Percentiles rank a stretch among this genome's conserved stretches.
Conservation (phyloP, 2,329 filamentous ascomycete species). For the Verticillium zaregamsianum region DNA sequence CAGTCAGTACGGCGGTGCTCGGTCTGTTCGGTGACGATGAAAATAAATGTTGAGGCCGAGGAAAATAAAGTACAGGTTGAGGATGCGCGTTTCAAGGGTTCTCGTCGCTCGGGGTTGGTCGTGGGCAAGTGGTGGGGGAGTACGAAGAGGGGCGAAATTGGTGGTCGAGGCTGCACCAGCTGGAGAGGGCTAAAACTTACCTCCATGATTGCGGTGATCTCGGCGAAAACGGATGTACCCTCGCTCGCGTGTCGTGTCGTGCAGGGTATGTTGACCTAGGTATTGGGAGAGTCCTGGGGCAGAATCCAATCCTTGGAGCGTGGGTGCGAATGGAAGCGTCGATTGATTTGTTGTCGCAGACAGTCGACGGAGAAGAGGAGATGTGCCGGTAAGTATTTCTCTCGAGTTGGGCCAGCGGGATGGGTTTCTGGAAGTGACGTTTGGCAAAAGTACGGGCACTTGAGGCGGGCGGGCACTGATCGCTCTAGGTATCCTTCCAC, state of each 20-base stretch:
- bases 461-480: neutral
- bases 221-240: constrained; percentile 1
- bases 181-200: constrained; percentile 20
- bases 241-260: neutral
- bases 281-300: neutral
- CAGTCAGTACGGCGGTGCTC: neutral
- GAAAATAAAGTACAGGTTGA: neutral
- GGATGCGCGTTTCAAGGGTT: neutral
- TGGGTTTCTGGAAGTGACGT: neutral
- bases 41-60: neutral
- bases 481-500: neutral
- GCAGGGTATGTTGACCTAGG: neutral
- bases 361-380: neutral
- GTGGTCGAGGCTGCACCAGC: constrained; percentile 4
- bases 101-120: neutral
- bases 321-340: neutral
- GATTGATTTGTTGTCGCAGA: neutral
- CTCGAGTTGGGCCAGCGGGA: neutral
- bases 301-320: neutral
- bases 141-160: constrained; percentile 12
- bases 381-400: neutral
- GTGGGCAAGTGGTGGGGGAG: constrained; percentile 6
- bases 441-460: neutral
- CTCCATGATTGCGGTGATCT: constrained; percentile 22
- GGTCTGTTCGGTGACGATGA: neutral